phyloP scores from a whole-genome alignment of 2,329 filamentous ascomycete species.

The Bertia moriformis region DNA sequence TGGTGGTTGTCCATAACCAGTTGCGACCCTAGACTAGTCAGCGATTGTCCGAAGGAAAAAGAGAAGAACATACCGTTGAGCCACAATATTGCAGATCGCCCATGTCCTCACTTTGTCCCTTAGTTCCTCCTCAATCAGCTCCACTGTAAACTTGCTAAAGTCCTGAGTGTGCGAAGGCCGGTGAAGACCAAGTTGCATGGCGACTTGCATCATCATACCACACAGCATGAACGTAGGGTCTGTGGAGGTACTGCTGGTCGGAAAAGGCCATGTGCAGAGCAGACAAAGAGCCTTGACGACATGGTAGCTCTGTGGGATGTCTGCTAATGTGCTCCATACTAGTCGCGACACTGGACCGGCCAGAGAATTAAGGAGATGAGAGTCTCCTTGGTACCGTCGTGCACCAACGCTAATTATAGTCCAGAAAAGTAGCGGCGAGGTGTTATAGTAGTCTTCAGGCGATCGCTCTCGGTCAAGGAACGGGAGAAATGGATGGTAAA shows the following conservation, averaged over 20 bases:
- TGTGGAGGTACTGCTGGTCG: conserved; percentile 45
- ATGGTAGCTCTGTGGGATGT: conserved; percentile 48
- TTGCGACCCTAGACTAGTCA: conserved; percentile 32
- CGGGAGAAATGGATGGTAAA: conserved; percentile 50
- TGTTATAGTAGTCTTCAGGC: conserved; percentile 39
- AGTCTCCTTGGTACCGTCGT: conserved; percentile 39
- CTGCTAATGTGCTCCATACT: conserved; percentile 44
- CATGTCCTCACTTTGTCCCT: conserved; percentile 49
- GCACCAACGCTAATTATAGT: conserved; percentile 48
- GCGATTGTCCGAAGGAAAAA: not conserved
- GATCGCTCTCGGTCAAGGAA: conserved; percentile 38
- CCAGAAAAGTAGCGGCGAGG: conserved; percentile 55
- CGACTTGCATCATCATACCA: conserved; percentile 53
- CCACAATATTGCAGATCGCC: conserved; percentile 52
- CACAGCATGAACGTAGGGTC: conserved; percentile 53
- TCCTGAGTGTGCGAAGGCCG: conserved; percentile 47
- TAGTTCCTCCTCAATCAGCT: conserved; percentile 44
- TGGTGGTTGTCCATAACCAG: conserved; percentile 50
- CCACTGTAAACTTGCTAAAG: conserved; percentile 30
- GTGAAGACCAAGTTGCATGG: conserved; percentile 53
- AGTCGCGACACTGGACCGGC: conserved; percentile 36
- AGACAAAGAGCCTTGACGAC: conserved; percentile 49
- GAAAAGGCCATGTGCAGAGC: conserved; percentile 51
- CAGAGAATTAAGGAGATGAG: conserved; percentile 27
- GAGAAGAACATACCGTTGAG: conserved; percentile 33